phyloP scores from a whole-genome alignment of 495 filamentous ascomycete species.

The Tuber microsphaerosporum region DNA sequence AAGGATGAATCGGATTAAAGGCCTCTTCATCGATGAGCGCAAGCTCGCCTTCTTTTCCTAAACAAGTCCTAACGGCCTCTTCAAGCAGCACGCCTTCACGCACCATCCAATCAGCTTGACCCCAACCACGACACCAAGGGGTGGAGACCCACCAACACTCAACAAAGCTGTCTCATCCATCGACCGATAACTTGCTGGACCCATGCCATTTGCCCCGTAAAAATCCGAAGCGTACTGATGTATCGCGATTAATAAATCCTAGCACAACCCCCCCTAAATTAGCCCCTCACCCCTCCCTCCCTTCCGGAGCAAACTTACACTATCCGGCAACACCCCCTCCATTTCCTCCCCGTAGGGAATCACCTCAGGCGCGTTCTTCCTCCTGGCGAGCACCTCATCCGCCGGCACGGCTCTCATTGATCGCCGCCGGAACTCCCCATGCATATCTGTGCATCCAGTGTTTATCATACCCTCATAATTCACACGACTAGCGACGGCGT shows the following conservation, averaged over 20 bases:
- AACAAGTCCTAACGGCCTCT: constrained; percentile 20
- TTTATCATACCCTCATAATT: constrained; percentile 34
- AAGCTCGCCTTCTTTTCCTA: constrained; percentile 30
- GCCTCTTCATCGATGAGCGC: constrained; percentile 22
- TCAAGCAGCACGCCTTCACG: constrained; percentile 31
- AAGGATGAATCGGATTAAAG: neutral
- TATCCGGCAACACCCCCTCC: constrained; percentile 19
- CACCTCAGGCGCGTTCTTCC: constrained; percentile 26
- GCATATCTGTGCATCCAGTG: constrained; percentile 10
- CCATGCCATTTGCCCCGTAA: constrained; percentile 37
- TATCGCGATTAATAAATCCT: constrained; percentile 37
- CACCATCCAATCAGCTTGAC: neutral
- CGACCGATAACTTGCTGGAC: constrained; percentile 20
- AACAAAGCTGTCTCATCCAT: constrained; percentile 38
- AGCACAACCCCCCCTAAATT: neutral
- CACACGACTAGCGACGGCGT: constrained; percentile 34
- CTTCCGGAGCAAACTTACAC: constrained; percentile 12
- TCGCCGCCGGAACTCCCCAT: constrained; percentile 18
- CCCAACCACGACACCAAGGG: neutral
- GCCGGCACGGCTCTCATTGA: constrained; percentile 23
- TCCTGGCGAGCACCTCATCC: constrained; percentile 33
- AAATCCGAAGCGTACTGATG: constrained; percentile 39
- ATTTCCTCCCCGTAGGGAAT: constrained; percentile 20
- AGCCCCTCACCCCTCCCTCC: neutral
- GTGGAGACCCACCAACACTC: constrained; percentile 20